phyloP scores from a whole-genome alignment of 2,329 filamentous ascomycete genomes.

The Colletotrichum noveboracense region DNA sequence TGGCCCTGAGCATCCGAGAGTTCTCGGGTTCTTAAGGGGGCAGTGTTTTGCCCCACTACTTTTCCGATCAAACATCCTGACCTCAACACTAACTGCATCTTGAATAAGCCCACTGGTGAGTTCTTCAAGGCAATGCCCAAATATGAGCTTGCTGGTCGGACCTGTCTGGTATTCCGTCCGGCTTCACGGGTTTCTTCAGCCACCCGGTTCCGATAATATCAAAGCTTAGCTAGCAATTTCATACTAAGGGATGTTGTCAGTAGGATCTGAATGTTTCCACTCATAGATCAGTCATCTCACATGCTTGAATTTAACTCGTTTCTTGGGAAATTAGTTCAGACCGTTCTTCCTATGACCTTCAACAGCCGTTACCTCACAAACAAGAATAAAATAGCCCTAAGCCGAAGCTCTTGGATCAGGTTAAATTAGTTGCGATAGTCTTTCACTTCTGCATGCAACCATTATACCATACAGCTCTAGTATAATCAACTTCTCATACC shows the following conservation, averaged over 20 bases:
- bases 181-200: background rate
- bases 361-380: fast-evolving
- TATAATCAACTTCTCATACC: no score
- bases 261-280: fast-evolving
- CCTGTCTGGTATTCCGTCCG: background rate
- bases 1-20: background rate
- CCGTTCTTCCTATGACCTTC: fast-evolving
- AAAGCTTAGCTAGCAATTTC: background rate
- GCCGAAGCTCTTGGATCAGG: no score
- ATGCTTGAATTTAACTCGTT: background rate
- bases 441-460: fast-evolving
- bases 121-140: fast-evolving
- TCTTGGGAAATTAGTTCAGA: fast-evolving
- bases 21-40: background rate
- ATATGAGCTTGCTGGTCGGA: background rate
- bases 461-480: no score
- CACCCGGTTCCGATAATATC: background rate
- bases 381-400: no score
- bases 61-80: background rate
- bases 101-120: background rate
- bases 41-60: background rate
- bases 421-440: fast-evolving
- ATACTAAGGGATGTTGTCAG: fast-evolving
- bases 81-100: background rate
- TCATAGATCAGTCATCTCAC: background rate